These are phyloP conservation scores for Aspergillus sp. DNA, from an alignment of 2,329 filamentous ascomycete species.

Conservation along the genomic window DNA sequence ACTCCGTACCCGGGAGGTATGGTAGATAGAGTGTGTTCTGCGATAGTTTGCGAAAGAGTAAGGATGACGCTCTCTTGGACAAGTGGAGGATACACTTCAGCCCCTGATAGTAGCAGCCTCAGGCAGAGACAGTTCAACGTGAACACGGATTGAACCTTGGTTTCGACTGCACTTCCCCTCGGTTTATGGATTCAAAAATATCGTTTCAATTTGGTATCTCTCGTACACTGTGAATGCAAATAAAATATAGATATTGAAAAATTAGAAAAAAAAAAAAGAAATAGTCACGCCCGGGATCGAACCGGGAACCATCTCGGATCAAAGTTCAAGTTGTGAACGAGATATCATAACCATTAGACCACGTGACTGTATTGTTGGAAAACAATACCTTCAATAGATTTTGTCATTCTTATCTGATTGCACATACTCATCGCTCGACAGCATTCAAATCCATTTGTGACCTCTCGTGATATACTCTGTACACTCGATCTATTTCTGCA, in stretches of 20 bases:
- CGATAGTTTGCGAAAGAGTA: not conserved
- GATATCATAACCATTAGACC: constrained; percentile 38
- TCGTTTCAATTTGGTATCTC: not conserved
- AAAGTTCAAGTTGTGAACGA: constrained; percentile 28
- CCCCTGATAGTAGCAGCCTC: not conserved
- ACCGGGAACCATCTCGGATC: constrained; percentile 34
- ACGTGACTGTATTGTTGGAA: constrained; percentile 13
- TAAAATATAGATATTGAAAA: constrained; percentile 2
- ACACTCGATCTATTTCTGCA: too few species aligned
- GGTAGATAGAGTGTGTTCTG: not conserved
- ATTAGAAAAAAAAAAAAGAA: constrained; percentile 17
- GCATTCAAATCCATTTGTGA: too few species aligned
- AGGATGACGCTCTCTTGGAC: not conserved
- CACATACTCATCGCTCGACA: too few species aligned
- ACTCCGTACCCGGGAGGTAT: not conserved
- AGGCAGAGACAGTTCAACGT: not conserved
- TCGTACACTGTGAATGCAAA: not conserved
- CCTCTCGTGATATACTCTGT: too few species aligned
- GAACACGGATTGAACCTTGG: too few species aligned
- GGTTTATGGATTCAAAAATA: constrained; percentile 2
- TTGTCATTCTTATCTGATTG: not conserved
- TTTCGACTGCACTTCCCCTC: not conserved
- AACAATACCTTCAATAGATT: not conserved
- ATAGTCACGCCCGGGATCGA: constrained; percentile 33
- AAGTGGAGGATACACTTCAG: not conserved